These are phyloP conservation scores for Cystobasidium onofrii DNA, from an alignment of 768 basidiomycete genomes.

Conservation along the genomic window DNA sequence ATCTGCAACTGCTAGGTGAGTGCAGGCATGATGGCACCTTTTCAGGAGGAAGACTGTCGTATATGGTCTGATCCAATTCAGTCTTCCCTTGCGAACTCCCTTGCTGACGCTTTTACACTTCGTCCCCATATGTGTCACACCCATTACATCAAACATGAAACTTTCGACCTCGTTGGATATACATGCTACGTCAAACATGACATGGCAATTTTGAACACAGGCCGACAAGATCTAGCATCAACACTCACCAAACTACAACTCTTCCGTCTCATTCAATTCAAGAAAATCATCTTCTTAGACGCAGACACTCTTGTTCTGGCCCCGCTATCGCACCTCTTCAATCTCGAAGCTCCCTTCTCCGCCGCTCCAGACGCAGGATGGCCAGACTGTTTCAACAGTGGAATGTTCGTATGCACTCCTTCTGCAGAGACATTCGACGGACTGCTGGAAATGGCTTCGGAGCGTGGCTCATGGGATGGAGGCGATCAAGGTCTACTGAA, in stretches of 20 bases:
- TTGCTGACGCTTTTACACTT: not conserved
- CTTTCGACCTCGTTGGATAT: not conserved
- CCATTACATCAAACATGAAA: not conserved
- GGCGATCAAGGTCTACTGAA: constrained; percentile 98
- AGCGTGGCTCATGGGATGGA: constrained; percentile 59
- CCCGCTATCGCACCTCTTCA: constrained; percentile 87
- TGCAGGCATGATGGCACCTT: not conserved
- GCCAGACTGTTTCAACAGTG: constrained; percentile 99
- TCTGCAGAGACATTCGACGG: constrained; percentile 72
- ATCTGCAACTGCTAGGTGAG: constrained; percentile 72
- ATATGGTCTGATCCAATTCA: too few species aligned
- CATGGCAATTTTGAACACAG: constrained; percentile 48
- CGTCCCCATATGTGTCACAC: not conserved
- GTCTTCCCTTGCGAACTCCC: too few species aligned
- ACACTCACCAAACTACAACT: constrained; percentile 94
- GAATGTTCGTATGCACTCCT: constrained; percentile 78
- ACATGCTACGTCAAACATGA: not conserved
- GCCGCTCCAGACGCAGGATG: constrained; percentile 96
- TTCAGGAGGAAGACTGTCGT: not conserved
- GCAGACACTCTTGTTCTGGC: constrained; percentile 82
- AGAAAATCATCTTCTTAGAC: constrained; percentile 81
- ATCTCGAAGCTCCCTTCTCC: constrained; percentile 64
- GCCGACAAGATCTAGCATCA: constrained; percentile 83
- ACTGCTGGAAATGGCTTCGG: constrained; percentile 60
- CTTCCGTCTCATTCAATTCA: constrained; percentile 79